Evolutionary conservation across 1,284 basidiomycete species (phyloP).

Genomic region (Pterulicium gracile): DNA sequence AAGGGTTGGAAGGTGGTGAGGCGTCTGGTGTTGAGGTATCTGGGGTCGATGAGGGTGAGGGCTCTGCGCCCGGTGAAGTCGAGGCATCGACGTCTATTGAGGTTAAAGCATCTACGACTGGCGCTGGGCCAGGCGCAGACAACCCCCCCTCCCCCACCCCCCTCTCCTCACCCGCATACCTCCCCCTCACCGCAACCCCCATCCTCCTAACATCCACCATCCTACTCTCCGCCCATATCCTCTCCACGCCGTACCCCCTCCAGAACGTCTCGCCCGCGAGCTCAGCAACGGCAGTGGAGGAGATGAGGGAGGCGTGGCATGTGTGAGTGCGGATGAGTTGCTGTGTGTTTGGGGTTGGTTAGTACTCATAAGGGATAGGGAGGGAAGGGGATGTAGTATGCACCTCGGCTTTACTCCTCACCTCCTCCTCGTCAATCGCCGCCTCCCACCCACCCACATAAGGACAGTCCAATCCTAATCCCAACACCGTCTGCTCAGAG

Average conservation of each 20-base stretch:
- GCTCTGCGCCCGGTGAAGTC: background rate
- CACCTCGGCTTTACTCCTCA: slow-evolving; percentile 60
- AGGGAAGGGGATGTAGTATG: slow-evolving; percentile 9
- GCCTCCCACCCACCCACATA: slow-evolving; percentile 55
- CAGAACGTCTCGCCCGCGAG: slow-evolving; percentile 56
- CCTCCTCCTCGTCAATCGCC: slow-evolving; percentile 57
- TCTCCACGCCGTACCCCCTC: slow-evolving; percentile 51
- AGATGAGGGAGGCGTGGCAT: slow-evolving; percentile 65
- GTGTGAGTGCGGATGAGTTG: slow-evolving; percentile 58
- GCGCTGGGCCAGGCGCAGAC: slow-evolving; percentile 8
- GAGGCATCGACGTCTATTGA: background rate
- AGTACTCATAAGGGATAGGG: background rate
- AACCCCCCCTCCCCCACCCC: slow-evolving; percentile 5
- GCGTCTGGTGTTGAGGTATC: background rate
- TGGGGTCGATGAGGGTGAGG: background rate
- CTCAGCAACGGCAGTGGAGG: slow-evolving; percentile 53
- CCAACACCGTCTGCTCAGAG: slow-evolving; percentile 28
- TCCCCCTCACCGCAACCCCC: slow-evolving; percentile 28
- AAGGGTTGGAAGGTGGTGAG: background rate
- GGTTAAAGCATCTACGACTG: background rate
- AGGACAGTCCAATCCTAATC: slow-evolving; percentile 39
- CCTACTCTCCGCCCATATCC: slow-evolving; percentile 60
- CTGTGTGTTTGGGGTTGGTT: slow-evolving; percentile 12
- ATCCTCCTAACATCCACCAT: slow-evolving; percentile 59
- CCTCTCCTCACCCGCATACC: slow-evolving; percentile 13